Conservation (phyloP, 148 eudicot genomes). For the Beta vulgaris region DNA sequence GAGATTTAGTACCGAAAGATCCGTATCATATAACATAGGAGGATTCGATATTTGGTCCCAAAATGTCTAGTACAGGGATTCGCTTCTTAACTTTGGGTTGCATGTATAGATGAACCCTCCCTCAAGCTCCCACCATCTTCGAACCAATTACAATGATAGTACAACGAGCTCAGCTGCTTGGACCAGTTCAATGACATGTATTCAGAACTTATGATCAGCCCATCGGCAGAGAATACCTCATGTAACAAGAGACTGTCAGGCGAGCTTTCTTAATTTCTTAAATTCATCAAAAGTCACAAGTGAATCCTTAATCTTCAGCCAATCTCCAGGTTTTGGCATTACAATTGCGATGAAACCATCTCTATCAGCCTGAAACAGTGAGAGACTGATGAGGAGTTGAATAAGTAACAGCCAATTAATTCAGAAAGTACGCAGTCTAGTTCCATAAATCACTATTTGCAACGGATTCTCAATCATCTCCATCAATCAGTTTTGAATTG, state of each 20-base stretch:
- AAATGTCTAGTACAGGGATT: not conserved
- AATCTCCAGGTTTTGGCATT: slow-evolving; percentile 84
- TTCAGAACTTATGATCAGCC: not conserved
- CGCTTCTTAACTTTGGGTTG: not conserved
- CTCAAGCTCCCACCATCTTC: not conserved
- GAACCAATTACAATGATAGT: not conserved
- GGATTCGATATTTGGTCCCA: not conserved
- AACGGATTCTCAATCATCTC: not conserved
- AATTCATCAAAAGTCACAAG: slow-evolving; percentile 59
- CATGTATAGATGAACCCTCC: not conserved
- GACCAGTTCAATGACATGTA: not conserved
- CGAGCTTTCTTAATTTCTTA: slow-evolving; percentile 46
- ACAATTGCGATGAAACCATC: slow-evolving; percentile 89
- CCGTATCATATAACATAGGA: not conserved
- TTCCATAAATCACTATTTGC: not conserved
- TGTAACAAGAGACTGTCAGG: slow-evolving; percentile 10
- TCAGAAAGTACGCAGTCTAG: not conserved
- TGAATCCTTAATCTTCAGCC: slow-evolving; percentile 69
- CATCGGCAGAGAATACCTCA: not conserved
- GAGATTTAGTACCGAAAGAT: not conserved
- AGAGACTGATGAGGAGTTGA: not conserved
- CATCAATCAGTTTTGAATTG: not conserved
- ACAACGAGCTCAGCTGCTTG: slow-evolving; percentile 7
- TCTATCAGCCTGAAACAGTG: slow-evolving; percentile 65
- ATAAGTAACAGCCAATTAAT: not conserved